Base-by-base conservation (phyloP, 1,284 basidiomycete species). In the Leccinum griseonigrum region DNA sequence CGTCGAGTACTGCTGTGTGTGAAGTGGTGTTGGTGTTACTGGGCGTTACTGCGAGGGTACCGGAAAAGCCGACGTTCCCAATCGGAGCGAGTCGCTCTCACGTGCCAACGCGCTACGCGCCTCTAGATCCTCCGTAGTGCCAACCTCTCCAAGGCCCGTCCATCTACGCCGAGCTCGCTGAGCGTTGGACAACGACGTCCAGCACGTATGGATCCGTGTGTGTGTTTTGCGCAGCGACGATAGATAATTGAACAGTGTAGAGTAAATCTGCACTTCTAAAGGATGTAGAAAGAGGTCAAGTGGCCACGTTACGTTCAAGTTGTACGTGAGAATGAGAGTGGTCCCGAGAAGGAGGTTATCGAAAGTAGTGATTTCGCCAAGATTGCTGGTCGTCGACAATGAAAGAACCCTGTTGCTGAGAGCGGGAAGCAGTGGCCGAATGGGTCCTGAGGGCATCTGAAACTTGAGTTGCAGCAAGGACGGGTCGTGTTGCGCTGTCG, bases 91-190 rank as follows among this genome's bases (percentile, higher is more conserved):
- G 59, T 54, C 56, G 63, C 55, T 56, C 60, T 58, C 69, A 68
- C 60, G 43, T 16, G 51, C 59, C 40, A 63, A 73, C 69, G 71
- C 72, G 69, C 32, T 32, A 65, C 67, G 63, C 69, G 69, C 59
- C 46, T 85, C 83, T 51, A 89, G 78, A 66, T 91, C 91, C 65
- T 85, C 85, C 1, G 75, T 79, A 2, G 88, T 91, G 1, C 94
- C 94, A 8, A 94, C 94, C 71, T 96, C 94, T 6, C 89, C 88
- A 0, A 91, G 81, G 2, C 92, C 92, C 3, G 93, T 95, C 90
- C 91, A 95, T 69, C 87, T 83, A 55, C 92, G 80, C 43, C 94
- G 81, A 3, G 85, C 87, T 8, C 94, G 84, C 73, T 95, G 94
- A 1, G 91, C 82, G 66, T 91, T 92, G 10, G 90, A 93, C 28